phyloP scores from a whole-genome alignment of 495 filamentous ascomycete genomes.

The Tetracladium marchalianum region DNA sequence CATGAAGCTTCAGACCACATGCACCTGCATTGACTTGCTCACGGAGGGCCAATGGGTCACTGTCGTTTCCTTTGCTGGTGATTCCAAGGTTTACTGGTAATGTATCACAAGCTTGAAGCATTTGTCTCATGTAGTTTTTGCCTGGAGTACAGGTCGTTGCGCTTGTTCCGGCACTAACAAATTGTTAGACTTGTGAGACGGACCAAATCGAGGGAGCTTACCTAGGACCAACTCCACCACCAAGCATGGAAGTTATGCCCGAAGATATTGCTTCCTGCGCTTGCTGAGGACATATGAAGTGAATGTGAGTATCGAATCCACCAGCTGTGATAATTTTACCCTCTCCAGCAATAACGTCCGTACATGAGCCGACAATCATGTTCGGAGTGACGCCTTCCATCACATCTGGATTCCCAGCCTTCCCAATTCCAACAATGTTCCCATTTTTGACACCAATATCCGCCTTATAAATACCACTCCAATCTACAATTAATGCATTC shows the following conservation, averaged over 20 bases:
- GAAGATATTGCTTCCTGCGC: constrained; percentile 76
- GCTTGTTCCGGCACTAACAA: constrained; percentile 70
- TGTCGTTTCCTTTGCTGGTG: constrained; percentile 95
- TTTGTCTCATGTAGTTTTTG: constrained; percentile 72
- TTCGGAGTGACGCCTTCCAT: constrained; percentile 79
- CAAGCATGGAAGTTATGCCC: constrained; percentile 86
- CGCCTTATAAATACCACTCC: constrained; percentile 90
- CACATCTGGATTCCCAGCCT: constrained; percentile 92
- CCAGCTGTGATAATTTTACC: constrained; percentile 89
- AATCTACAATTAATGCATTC: constrained; percentile 89
- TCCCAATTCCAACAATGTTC: constrained; percentile 82
- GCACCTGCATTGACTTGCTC: constrained; percentile 81
- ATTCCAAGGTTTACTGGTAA: constrained; percentile 91
- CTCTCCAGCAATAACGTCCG: constrained; percentile 93
- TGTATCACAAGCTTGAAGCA: constrained; percentile 82
- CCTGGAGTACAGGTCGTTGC: constrained; percentile 95
- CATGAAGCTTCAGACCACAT: constrained; percentile 89
- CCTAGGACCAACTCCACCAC: constrained; percentile 88
- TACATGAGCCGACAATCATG: constrained; percentile 81
- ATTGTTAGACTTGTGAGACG: constrained; percentile 7
- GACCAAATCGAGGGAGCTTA: constrained; percentile 12
- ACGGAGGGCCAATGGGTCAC: constrained; percentile 54
- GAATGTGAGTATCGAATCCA: constrained; percentile 87
- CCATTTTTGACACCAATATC: constrained; percentile 93
- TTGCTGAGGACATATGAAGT: constrained; percentile 96